These are phyloP conservation scores for Ceratocystiopsis minuta DNA, from an alignment of 2,329 filamentous ascomycete genomes.

Conservation along the genomic window DNA sequence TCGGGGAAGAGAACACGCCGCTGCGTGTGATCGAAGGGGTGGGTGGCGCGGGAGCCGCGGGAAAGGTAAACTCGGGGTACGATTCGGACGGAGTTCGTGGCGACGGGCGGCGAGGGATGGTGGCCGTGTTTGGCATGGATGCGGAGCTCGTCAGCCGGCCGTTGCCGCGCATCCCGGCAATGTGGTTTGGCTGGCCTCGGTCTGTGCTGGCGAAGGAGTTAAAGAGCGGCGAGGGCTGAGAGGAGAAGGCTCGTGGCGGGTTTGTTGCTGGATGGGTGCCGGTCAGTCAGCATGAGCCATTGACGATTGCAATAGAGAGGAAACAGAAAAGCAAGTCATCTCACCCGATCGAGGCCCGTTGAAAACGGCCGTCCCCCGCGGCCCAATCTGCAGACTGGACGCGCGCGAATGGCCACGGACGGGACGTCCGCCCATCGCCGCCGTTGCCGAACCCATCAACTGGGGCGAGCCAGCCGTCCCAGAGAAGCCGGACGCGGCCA, in stretches of 20 bases:
- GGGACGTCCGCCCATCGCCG: constrained; percentile 21
- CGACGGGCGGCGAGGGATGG: constrained; percentile 16
- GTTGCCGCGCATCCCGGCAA: constrained; percentile 19
- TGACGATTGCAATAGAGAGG: neutral
- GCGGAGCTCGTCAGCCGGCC: constrained; percentile 22
- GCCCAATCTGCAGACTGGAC: constrained; percentile 61
- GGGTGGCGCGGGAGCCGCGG: constrained; percentile 19
- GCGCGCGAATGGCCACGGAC: constrained; percentile 55
- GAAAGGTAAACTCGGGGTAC: constrained; percentile 40
- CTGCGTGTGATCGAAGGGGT: too few relatives aligned
- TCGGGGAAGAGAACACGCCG: too few relatives aligned
- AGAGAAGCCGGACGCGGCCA: too few relatives aligned
- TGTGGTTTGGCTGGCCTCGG: constrained; percentile 12
- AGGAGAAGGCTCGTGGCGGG: constrained; percentile 25
- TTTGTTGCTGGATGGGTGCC: constrained; percentile 16
- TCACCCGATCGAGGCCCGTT: constrained; percentile 25
- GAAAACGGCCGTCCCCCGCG: constrained; percentile 23
- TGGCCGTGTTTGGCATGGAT: constrained; percentile 28
- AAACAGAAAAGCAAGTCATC: neutral
- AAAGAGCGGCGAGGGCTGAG: constrained; percentile 31
- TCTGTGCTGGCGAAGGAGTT: constrained; percentile 21
- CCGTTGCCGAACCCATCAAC: neutral
- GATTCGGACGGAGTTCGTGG: constrained; percentile 23
- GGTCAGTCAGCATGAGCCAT: neutral
- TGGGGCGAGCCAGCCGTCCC: neutral